Conservation (phyloP, 257 asterid species). For the Solanum appendiculatum region DNA sequence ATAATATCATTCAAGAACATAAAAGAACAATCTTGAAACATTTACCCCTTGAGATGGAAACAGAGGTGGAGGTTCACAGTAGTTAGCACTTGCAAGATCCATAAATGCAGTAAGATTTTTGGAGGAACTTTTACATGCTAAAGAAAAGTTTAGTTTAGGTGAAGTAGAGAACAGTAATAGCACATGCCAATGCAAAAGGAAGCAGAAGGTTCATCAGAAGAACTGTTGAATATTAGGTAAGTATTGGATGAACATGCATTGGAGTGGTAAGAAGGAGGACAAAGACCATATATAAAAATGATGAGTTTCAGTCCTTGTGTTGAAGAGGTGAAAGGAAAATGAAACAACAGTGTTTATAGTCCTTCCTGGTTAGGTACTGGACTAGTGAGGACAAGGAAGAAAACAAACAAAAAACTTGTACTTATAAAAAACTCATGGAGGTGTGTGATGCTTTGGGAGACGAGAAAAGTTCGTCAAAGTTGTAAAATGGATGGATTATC, state of each 20-base stretch:
- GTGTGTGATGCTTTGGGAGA: conserved; percentile 29
- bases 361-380: conserved; percentile 1
- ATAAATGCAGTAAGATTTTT: conserved; percentile 10
- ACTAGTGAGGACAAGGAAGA: neutral
- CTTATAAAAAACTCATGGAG: neutral
- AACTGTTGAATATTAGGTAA: neutral
- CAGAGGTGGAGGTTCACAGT: conserved; percentile 36
- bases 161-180: neutral
- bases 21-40: neutral
- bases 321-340: neutral
- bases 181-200: neutral
- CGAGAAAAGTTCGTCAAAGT: conserved; percentile 20
- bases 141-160: neutral
- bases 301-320: neutral
- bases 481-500: neutral
- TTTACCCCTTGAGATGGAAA: conserved; percentile 50
- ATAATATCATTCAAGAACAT: neutral
- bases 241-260: neutral
- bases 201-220: neutral
- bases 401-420: conserved; percentile 15
- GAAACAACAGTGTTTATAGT: conserved; percentile 17
- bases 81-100: conserved; percentile 48
- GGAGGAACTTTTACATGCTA: neutral
- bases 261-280: neutral
- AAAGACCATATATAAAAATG: neutral